These are phyloP conservation scores for Zygosaccharomyces pseudobailii DNA, from an alignment of 1,139 yeast genomes.

Conservation along the genomic window DNA sequence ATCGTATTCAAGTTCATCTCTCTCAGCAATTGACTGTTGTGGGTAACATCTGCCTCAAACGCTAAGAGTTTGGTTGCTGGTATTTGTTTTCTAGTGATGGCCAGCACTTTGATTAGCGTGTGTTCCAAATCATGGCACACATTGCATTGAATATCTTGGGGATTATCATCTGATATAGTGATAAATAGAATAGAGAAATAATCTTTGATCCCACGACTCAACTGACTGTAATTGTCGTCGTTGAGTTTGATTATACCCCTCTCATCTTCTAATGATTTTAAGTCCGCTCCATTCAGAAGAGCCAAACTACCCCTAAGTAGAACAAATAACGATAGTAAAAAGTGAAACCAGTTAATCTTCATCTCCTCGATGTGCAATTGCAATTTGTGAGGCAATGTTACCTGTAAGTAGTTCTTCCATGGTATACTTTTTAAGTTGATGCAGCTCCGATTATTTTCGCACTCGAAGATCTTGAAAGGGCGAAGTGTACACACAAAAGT, in stretches of 20 bases:
- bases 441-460: neutral
- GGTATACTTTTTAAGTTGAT: neutral
- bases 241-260: constrained; percentile 30
- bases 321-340: constrained; percentile 1
- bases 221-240: constrained; percentile 30
- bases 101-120: constrained; percentile 40
- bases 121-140: constrained; percentile 42
- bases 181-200: constrained; percentile 42
- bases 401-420: neutral
- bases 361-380: neutral
- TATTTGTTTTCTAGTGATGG: constrained; percentile 43
- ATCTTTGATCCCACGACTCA: constrained; percentile 37
- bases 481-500: neutral
- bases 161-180: constrained; percentile 39
- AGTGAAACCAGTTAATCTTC: constrained; percentile 2
- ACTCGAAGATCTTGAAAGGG: neutral
- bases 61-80: constrained; percentile 43
- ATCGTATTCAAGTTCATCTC: constrained; percentile 44
- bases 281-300: constrained; percentile 6
- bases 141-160: constrained; percentile 37
- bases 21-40: constrained; percentile 40
- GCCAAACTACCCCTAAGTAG: constrained; percentile 1
- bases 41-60: constrained; percentile 47
- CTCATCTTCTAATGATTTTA: constrained; percentile 13
- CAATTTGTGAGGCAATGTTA: neutral